Evolutionary conservation across 2,329 filamentous ascomycete genomes (phyloP), one percentile per base, ranked within the genome.

Genomic region (Aspergillus ustus): DNA sequence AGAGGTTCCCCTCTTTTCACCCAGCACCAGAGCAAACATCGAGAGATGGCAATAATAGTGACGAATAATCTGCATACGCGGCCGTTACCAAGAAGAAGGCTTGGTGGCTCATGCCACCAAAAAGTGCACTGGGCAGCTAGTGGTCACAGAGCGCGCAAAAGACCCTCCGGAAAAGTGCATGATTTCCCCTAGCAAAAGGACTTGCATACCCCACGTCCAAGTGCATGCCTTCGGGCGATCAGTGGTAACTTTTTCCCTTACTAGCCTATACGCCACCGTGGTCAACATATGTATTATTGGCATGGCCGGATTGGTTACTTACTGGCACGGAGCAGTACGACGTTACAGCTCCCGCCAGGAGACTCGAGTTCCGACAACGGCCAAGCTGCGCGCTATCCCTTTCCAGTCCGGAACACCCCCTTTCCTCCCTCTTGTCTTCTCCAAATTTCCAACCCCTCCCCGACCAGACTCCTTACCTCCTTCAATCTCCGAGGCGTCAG

Each of bases 321-420:
- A 67, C 66, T 67, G 67, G 67, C 66, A 70, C 67, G 67, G 64
- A 70, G 66, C 61, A 58, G 59, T 60, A 57, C 61, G 52, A 55
- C 53, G 58, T 50, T 48, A 29, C 44, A 28, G 25, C 44, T 48
- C 52, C 37, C 62, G 57, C 66, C 68, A 63, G n/a, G 58, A 58
- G 43, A 44, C 20, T 62, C 44, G 15, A 20, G 59, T 70, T 69
- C 71, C 72, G 72, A 73, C 71, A 72, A 72, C 71, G 71, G 72
- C 67, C 70, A 71, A 70, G 69, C 60, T 63, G 40, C 49, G 54
- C 59, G 60, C 60, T 59, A 64, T 65, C 58, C 65, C 62, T 51
- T 59, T 62, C 60, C 60, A 57, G 52, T 61, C 70, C 65, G 68
- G 63, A 65, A 66, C 66, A 40, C 25, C 20, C 46, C 45, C 43